Percentiles rank a stretch among this genome's conserved stretches.
phyloP scores from a whole-genome alignment of 208 protist genomes.

The Leishmania tarentolae region DNA sequence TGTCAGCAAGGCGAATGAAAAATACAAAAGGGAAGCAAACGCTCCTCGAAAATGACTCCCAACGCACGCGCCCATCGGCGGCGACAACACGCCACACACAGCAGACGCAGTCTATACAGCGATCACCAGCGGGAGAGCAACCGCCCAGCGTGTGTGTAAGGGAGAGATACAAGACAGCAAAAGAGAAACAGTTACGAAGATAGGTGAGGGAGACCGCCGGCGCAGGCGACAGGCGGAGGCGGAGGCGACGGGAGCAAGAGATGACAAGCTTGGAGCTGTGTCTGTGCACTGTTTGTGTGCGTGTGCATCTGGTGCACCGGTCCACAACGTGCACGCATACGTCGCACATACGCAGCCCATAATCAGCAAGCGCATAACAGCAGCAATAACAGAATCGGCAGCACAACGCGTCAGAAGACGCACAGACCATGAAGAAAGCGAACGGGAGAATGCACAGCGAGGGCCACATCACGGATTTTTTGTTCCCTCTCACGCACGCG shows the following conservation, averaged over 20 bases:
- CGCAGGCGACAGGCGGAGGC: too few relatives aligned
- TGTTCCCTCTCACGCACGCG: background rate
- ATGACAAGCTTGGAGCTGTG: background rate
- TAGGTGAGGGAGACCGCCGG: background rate
- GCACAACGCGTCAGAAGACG: background rate
- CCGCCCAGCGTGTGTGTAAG: background rate
- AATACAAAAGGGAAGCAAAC: background rate
- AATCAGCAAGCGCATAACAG: background rate
- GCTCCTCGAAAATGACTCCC: too few relatives aligned
- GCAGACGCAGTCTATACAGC: background rate
- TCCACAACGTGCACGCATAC: background rate
- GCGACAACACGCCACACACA: background rate
- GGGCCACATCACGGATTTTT: background rate
- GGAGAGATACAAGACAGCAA: background rate
- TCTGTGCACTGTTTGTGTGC: background rate
- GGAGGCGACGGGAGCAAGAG: background rate
- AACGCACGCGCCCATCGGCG: background rate
- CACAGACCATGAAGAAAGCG: background rate
- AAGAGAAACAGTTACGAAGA: background rate
- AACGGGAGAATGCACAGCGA: background rate
- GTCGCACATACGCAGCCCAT: background rate
- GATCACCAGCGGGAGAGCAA: background rate
- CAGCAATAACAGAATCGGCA: background rate
- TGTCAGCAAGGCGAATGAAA: background rate
- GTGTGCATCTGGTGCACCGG: background rate